These are phyloP conservation scores for Beauveria rudraprayagi DNA, from an alignment of 2,329 filamentous ascomycete species.

Conservation along the genomic window DNA sequence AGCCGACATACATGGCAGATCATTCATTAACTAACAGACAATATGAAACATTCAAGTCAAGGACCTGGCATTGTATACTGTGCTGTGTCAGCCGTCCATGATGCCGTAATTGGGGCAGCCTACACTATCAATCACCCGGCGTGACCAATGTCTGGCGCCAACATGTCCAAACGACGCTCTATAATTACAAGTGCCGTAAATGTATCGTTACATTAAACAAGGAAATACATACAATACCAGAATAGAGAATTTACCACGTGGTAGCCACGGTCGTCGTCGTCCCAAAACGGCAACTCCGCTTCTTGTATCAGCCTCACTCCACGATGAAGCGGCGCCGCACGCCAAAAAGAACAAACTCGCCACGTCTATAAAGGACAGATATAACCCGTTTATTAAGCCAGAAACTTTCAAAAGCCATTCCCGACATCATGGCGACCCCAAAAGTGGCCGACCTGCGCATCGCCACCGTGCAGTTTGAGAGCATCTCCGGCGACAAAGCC, in stretches of 20 bases:
- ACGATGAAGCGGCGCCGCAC: background rate
- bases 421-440: background rate
- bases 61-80: too few relatives aligned
- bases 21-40: too few relatives aligned
- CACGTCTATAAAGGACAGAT: background rate
- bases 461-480: conserved; percentile 13
- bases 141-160: too few relatives aligned
- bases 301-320: background rate
- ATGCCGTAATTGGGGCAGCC: too few relatives aligned
- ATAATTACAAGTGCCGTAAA: background rate
- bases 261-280: background rate
- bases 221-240: background rate
- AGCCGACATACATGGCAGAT: too few relatives aligned
- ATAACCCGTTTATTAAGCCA: background rate
- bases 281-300: conserved; percentile 5
- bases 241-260: background rate
- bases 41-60: too few relatives aligned
- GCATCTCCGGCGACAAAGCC: conserved; percentile 11
- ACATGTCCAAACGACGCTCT: too few relatives aligned
- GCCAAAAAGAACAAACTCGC: background rate
- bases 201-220: background rate
- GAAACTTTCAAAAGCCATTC: background rate
- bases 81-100: too few relatives aligned
- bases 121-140: too few relatives aligned
- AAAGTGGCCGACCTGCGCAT: conserved; percentile 5